These are phyloP conservation scores for Saturnispora quitensis DNA, from an alignment of 805 yeast species.

Conservation along the genomic window DNA sequence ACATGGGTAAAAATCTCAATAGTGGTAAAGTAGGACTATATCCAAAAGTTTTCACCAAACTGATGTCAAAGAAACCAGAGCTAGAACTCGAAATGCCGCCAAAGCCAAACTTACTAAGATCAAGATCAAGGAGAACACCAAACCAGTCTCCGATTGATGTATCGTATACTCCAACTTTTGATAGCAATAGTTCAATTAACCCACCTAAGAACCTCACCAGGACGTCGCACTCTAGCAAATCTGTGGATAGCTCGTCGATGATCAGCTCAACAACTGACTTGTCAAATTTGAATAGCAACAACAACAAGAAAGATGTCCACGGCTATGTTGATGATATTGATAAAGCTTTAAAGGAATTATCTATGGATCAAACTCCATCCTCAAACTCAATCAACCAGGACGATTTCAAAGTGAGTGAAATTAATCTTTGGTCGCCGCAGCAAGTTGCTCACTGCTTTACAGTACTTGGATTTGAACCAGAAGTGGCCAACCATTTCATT, in stretches of 20 bases:
- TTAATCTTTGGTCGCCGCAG: slow-evolving; percentile 68
- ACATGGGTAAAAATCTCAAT: slow-evolving; percentile 70
- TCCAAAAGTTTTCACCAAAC: slow-evolving; percentile 76
- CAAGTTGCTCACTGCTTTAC: slow-evolving; percentile 78
- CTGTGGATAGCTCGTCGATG: not conserved
- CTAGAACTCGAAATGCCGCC: not conserved
- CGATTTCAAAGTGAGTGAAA: slow-evolving; percentile 38
- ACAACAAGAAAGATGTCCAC: slow-evolving; percentile 11
- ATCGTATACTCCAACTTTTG: slow-evolving; percentile 8
- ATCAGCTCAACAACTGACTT: not conserved
- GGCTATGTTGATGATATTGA: slow-evolving; percentile 63
- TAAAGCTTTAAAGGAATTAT: slow-evolving; percentile 58
- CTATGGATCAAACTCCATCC: slow-evolving; percentile 14
- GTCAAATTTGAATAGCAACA: not conserved
- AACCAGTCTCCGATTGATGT: slow-evolving; percentile 20
- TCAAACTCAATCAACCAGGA: not conserved
- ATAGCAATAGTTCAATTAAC: not conserved
- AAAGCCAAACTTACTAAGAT: slow-evolving; percentile 39
- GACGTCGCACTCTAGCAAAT: not conserved
- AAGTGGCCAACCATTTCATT: slow-evolving; percentile 69
- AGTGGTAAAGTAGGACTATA: slow-evolving; percentile 77
- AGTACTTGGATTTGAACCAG: slow-evolving; percentile 60
- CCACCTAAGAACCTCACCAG: not conserved
- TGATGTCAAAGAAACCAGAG: slow-evolving; percentile 6
- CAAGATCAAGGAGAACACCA: slow-evolving; percentile 48